Evolutionary conservation across 1,139 yeast species (phyloP), one percentile per base, ranked within the genome.

Genomic region (Debaryomycetaceae sp.): DNA sequence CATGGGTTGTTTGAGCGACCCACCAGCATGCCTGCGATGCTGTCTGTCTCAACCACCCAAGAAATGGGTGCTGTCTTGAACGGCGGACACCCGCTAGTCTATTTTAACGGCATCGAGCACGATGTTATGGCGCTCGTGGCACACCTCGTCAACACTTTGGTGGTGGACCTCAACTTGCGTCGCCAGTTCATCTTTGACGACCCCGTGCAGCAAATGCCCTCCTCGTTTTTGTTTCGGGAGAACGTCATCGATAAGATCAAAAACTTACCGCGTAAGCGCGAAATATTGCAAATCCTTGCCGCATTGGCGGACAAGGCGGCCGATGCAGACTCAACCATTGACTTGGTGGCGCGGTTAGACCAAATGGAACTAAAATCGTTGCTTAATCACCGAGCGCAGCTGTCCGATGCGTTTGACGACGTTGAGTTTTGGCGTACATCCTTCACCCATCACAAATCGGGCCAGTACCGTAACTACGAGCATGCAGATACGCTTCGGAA

Each of bases 381-480:
- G 4, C 12, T 57, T 11, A 37, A 45, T 10, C 27, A 31, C 11
- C 35, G 36, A 3, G 28, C 51, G 3, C 41, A 40, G 18, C 11
- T 17, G 2, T 39, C 44, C 8, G 42, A 40, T 23, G 25, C 35
- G 12, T 61, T 59, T 35, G 43, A 42, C 31, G 54, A 58, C 0
- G 19, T 46, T 3, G 49, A 44, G 16, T 38, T 43, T 10, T 46
- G 44, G 30, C 35, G 66, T 23, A 35, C 40, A 7, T 41, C 48
- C 16, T 56, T 54, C 39, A 38, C 40, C 25, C 37, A 53, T 32
- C 49, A 44, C 42, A 60, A 58, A 33, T 56, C 68, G 2, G 58
- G 61, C 1, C 58, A 60, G 21, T 50, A 49, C 42, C 43, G 61
- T 18, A 62, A 56, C 31, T 58, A 59, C 32, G 52, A 58, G 13